Percentiles rank a stretch among this genome's conserved stretches.
These are phyloP conservation scores for Rhodotorula sp. DNA, from an alignment of 1,284 basidiomycete genomes.

Conservation along the genomic window DNA sequence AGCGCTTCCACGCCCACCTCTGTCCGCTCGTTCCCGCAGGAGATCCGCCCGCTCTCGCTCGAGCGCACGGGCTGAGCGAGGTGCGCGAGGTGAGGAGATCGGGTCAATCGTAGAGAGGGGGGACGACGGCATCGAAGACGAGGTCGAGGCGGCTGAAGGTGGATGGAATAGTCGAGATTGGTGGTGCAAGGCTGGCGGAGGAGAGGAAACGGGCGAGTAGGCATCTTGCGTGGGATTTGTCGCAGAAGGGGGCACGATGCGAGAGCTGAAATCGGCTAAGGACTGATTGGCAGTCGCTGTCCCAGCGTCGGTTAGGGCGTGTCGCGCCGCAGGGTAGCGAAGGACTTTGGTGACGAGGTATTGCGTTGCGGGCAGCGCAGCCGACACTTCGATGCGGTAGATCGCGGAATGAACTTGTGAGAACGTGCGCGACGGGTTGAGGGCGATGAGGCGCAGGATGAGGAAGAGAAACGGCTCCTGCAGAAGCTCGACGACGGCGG, in stretches of 20 bases:
- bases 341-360: not conserved
- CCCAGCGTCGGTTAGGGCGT: not conserved
- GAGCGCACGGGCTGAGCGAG: not conserved
- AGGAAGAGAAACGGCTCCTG: constrained; percentile 19
- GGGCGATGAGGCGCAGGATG: constrained; percentile 15
- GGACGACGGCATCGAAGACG: not conserved
- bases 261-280: constrained; percentile 4
- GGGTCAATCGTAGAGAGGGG: not conserved
- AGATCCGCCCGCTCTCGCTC: constrained; percentile 7
- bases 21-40: constrained; percentile 7
- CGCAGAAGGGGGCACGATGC: too few relatives aligned
- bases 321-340: not conserved
- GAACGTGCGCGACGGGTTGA: not conserved
- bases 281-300: too few relatives aligned
- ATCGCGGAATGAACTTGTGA: not conserved
- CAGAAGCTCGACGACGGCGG: not conserved
- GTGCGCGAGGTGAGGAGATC: not conserved
- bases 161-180: not conserved
- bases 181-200: not conserved
- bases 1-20: constrained; percentile 1
- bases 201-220: not conserved
- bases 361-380: not conserved
- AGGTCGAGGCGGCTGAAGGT: not conserved
- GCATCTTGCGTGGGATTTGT: not conserved
- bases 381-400: too few relatives aligned